Conservation (phyloP, 2,329 filamentous ascomycete genomes). For the Blumeria hordei region DNA sequence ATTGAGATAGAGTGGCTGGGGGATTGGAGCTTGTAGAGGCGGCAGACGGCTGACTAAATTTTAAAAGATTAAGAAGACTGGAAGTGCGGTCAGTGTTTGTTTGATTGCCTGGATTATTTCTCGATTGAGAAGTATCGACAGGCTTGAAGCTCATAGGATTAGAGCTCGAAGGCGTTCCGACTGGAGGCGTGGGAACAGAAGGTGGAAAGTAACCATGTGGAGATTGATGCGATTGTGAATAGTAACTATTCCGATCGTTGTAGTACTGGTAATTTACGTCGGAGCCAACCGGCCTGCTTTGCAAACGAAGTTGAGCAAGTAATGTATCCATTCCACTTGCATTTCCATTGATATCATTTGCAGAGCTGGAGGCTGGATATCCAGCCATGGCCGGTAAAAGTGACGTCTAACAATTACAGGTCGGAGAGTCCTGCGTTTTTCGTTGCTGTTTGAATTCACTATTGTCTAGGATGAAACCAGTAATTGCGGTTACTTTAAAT, state of each 20-base stretch:
- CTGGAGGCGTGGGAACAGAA: conserved; percentile 30
- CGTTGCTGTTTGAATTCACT: no score
- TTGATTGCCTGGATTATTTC: conserved; percentile 10
- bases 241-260: conserved; percentile 8
- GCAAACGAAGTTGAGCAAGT: conserved; percentile 15
- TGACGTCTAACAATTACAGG: neutral
- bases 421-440: no score
- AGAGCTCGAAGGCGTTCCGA: conserved; percentile 25
- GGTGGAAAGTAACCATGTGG: conserved; percentile 25
- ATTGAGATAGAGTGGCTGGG: conserved; percentile 12
- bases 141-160: conserved; percentile 33
- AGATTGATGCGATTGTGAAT: conserved; percentile 7
- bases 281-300: conserved; percentile 9
- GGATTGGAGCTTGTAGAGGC: conserved; percentile 9
- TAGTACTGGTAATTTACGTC: conserved; percentile 14
- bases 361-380: conserved; percentile 8
- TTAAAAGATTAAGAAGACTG: conserved; percentile 38
- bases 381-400: conserved; percentile 14
- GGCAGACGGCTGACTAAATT: conserved; percentile 28
- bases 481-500: no score
- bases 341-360: conserved; percentile 10
- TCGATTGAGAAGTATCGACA: conserved; percentile 19
- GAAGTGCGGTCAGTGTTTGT: conserved; percentile 24
- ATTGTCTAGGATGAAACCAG: no score
- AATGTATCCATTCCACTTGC: conserved; percentile 12